A percentile compares a stretch with the other conserved stretches of the same genome.
These are phyloP conservation scores for Phytophthora palmivora DNA, from an alignment of 352 stramenopile species.

Conservation along the genomic window DNA sequence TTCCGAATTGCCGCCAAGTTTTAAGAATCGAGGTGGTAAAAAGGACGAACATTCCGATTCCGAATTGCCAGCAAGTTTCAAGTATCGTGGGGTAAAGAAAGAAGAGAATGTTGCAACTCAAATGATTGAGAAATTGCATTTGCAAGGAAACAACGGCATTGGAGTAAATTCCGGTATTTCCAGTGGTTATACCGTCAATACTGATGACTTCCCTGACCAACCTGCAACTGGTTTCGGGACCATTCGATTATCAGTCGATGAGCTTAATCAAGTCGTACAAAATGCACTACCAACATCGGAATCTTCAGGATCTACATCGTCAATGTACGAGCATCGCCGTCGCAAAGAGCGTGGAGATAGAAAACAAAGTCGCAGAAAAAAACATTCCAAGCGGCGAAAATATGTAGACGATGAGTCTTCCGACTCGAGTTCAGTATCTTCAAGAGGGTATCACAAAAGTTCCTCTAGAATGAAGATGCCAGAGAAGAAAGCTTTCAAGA, in stretches of 20 bases:
- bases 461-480: background rate
- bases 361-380: slow-evolving; percentile 14
- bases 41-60: slow-evolving; percentile 24
- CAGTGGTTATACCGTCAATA: slow-evolving; percentile 14
- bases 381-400: slow-evolving; percentile 6
- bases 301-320: slow-evolving; percentile 44
- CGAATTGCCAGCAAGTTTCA: slow-evolving; percentile 19
- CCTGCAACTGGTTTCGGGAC: slow-evolving; percentile 19
- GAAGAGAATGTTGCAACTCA: slow-evolving; percentile 12
- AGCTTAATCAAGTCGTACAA: slow-evolving; percentile 35
- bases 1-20: slow-evolving; percentile 11
- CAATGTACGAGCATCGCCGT: slow-evolving; percentile 27
- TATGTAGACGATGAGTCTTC: slow-evolving; percentile 22
- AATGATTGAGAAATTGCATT: slow-evolving; percentile 13
- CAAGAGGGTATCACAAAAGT: slow-evolving; percentile 6
- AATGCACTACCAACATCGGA: slow-evolving; percentile 47
- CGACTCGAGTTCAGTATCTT: slow-evolving; percentile 9
- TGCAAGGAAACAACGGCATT: slow-evolving; percentile 11
- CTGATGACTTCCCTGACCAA: background rate
- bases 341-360: slow-evolving; percentile 15
- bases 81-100: slow-evolving; percentile 10
- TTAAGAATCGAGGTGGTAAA: slow-evolving; percentile 11
- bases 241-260: slow-evolving; percentile 29
- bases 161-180: background rate
- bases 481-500: background rate